Percentiles rank a stretch among this genome's conserved stretches.
Evolutionary conservation across 1,284 basidiomycete genomes (phyloP).

Genomic region (Agaricales sp.): DNA sequence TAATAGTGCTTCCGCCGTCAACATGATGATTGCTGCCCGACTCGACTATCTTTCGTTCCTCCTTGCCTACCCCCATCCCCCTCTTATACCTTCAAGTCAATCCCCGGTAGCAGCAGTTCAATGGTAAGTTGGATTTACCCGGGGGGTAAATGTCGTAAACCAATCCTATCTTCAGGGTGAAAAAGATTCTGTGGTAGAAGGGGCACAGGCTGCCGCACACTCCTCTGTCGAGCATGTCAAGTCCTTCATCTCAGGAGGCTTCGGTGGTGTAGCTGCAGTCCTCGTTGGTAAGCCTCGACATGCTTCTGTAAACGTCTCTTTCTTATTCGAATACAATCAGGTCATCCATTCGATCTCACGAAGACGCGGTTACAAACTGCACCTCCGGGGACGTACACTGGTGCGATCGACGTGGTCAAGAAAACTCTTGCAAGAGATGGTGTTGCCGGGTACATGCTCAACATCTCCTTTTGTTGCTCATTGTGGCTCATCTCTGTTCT

Average conservation of each 20-base stretch:
- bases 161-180: slow-evolving; percentile 12
- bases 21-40: too few species aligned
- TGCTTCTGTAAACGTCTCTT: not conserved
- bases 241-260: slow-evolving; percentile 85
- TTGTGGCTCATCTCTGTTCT: not conserved
- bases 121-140: too few species aligned
- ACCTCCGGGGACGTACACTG: slow-evolving; percentile 80
- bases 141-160: too few species aligned
- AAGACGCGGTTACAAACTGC: slow-evolving; percentile 97
- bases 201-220: slow-evolving; percentile 8
- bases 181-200: not conserved
- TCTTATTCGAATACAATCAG: slow-evolving; percentile 25
- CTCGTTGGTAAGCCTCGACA: slow-evolving; percentile 70
- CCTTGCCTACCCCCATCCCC: too few species aligned
- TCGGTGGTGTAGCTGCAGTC: slow-evolving; percentile 82
- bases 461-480: not conserved
- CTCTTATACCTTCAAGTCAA: too few species aligned
- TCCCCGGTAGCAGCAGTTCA: too few species aligned
- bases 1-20: too few species aligned
- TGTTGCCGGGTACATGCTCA: slow-evolving; percentile 59
- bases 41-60: too few species aligned
- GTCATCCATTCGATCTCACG: slow-evolving; percentile 96
- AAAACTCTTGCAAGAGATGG: slow-evolving; percentile 89
- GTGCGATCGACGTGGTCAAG: slow-evolving; percentile 89
- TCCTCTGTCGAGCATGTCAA: slow-evolving; percentile 59